These are phyloP conservation scores for Solanum gandarillasii DNA, from an alignment of 257 asterid species.

Conservation along the genomic window DNA sequence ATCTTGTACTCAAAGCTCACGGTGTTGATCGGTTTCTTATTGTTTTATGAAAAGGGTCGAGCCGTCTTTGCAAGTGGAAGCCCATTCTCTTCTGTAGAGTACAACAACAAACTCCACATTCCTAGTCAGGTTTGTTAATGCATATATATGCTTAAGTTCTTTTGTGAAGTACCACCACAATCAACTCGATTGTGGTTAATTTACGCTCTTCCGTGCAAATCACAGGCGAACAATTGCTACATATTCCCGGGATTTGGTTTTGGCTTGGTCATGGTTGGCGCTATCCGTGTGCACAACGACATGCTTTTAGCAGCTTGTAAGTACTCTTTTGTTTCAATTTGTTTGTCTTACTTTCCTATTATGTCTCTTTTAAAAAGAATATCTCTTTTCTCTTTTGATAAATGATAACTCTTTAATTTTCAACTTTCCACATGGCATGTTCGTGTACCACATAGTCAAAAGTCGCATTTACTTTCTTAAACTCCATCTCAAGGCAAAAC, in stretches of 20 bases:
- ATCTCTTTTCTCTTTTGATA: background rate
- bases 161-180: background rate
- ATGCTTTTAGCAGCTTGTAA: constrained; percentile 97
- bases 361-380: background rate
- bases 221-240: constrained; percentile 90
- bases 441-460: background rate
- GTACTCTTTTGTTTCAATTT: background rate
- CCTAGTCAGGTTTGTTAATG: constrained; percentile 71
- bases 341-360: background rate
- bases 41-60: constrained; percentile 50
- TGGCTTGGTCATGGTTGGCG: constrained; percentile 84
- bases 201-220: background rate
- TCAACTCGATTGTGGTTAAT: background rate
- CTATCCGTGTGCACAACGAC: constrained; percentile 87
- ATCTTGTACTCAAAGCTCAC: background rate
- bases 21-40: background rate
- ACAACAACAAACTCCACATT: constrained; percentile 37
- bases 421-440: background rate
- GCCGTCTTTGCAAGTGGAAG: constrained; percentile 88
- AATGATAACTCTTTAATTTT: background rate
- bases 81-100: constrained; percentile 76
- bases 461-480: background rate
- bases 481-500: background rate
- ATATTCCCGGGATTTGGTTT: constrained; percentile 93
- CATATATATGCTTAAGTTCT: background rate